Evolutionary conservation across 2,329 filamentous ascomycete genomes (phyloP).

Genomic region (Rhytidhysteron rufulum): DNA sequence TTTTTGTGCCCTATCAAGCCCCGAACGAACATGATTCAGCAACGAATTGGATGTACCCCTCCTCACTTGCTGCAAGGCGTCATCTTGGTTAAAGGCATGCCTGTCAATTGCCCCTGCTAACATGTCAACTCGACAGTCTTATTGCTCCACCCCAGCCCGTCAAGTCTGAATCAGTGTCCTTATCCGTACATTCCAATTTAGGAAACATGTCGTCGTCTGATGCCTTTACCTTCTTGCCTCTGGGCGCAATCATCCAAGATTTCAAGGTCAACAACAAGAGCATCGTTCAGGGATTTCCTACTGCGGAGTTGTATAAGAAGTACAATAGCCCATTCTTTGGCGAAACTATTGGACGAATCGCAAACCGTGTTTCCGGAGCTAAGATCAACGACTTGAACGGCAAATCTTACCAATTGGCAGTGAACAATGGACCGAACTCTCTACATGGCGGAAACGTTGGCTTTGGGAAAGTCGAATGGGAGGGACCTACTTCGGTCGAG

Average conservation of each 20-base stretch:
- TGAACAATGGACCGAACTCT: conserved; percentile 75
- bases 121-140: not conserved
- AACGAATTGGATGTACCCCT: no score
- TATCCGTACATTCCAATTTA: not conserved
- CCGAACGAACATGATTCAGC: no score
- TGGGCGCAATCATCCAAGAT: conserved; percentile 77
- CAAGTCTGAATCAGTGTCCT: no score
- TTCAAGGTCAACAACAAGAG: conserved; percentile 74
- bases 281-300: conserved; percentile 84
- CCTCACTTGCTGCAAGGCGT: no score
- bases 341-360: conserved; percentile 80
- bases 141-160: not conserved
- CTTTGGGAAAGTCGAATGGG: conserved; percentile 78
- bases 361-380: conserved; percentile 76
- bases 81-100: no score
- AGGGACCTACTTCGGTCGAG: conserved; percentile 61
- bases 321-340: conserved; percentile 82
- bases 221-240: conserved; percentile 61
- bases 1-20: no score
- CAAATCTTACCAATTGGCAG: conserved; percentile 63
- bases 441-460: conserved; percentile 55
- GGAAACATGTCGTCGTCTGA: conserved; percentile 25
- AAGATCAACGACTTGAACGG: conserved; percentile 70
- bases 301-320: conserved; percentile 67
- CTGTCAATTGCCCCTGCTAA: no score